These are phyloP conservation scores for Mucor piriformis DNA, from an alignment of 371 early-diverging fungal genomes.

Conservation along the genomic window DNA sequence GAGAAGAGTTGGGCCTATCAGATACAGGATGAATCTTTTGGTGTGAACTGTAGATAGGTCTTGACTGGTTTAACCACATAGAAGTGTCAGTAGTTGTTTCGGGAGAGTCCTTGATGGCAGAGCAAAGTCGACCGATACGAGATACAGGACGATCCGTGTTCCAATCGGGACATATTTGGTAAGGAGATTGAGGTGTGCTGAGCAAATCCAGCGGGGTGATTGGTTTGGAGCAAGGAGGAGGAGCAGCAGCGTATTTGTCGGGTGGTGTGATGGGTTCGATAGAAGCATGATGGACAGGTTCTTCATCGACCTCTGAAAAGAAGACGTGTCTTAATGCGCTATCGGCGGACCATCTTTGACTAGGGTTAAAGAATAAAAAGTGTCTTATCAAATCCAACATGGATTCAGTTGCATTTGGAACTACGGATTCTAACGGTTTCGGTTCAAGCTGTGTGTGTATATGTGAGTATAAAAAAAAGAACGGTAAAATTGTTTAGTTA, in stretches of 20 bases:
- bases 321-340: slow-evolving; percentile 68
- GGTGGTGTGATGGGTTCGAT: slow-evolving; percentile 23
- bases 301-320: slow-evolving; percentile 53
- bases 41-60: slow-evolving; percentile 35
- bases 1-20: slow-evolving; percentile 20
- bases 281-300: slow-evolving; percentile 11
- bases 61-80: slow-evolving; percentile 14
- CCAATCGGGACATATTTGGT: slow-evolving; percentile 32
- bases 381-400: slow-evolving; percentile 80
- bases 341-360: slow-evolving; percentile 76
- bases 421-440: slow-evolving; percentile 59
- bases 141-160: slow-evolving; percentile 10
- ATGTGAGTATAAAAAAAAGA: neutral
- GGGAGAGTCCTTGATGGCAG: slow-evolving; percentile 1
- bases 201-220: slow-evolving; percentile 22
- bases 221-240: neutral
- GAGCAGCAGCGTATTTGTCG: slow-evolving; percentile 2
- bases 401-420: slow-evolving; percentile 65
- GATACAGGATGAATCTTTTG: slow-evolving; percentile 28
- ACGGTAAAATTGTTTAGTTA: slow-evolving; percentile 21
- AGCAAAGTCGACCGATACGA: slow-evolving; percentile 11
- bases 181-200: slow-evolving; percentile 21
- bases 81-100: neutral
- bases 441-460: slow-evolving; percentile 42
- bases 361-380: slow-evolving; percentile 89